A percentile compares a stretch with the other conserved stretches of the same genome.
Evolutionary conservation across 768 basidiomycete genomes (phyloP).

Genomic region (Auricularia heimuer): DNA sequence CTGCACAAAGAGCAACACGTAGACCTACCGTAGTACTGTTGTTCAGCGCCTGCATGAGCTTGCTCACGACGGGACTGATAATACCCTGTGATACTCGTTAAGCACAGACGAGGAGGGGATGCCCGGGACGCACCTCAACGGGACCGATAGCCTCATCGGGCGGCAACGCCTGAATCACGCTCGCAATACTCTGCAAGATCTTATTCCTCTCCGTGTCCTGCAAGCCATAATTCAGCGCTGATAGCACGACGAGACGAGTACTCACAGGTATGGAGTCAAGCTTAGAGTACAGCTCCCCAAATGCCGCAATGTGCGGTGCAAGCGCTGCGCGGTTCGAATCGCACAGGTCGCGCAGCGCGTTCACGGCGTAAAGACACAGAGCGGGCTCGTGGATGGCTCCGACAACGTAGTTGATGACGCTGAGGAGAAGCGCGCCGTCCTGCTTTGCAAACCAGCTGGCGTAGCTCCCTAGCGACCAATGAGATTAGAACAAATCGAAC

Average conservation of each 20-base stretch:
- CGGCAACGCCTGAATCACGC: constrained; percentile 85
- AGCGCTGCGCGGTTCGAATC: constrained; percentile 82
- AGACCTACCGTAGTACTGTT: constrained; percentile 28
- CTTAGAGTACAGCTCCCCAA: constrained; percentile 73
- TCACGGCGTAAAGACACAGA: constrained; percentile 64
- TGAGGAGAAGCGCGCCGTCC: constrained; percentile 41
- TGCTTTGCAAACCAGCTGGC: constrained; percentile 71
- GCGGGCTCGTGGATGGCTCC: constrained; percentile 55
- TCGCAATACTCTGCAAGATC: constrained; percentile 85
- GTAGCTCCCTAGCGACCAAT: constrained; percentile 44
- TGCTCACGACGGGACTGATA: constrained; percentile 62
- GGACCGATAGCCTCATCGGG: constrained; percentile 70
- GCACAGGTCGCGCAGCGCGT: constrained; percentile 75
- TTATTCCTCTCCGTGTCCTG: constrained; percentile 83
- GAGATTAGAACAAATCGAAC: no score
- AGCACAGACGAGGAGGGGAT: neutral
- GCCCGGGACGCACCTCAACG: constrained; percentile 40
- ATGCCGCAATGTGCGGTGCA: constrained; percentile 74
- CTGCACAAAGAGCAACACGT: neutral
- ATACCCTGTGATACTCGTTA: constrained; percentile 42
- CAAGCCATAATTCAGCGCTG: neutral
- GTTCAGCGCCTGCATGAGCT: constrained; percentile 52
- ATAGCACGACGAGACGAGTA: neutral
- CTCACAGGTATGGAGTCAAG: constrained; percentile 65
- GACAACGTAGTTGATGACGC: constrained; percentile 58